These are phyloP conservation scores for Ogataea minuta DNA, from an alignment of 805 yeast species.

Conservation along the genomic window DNA sequence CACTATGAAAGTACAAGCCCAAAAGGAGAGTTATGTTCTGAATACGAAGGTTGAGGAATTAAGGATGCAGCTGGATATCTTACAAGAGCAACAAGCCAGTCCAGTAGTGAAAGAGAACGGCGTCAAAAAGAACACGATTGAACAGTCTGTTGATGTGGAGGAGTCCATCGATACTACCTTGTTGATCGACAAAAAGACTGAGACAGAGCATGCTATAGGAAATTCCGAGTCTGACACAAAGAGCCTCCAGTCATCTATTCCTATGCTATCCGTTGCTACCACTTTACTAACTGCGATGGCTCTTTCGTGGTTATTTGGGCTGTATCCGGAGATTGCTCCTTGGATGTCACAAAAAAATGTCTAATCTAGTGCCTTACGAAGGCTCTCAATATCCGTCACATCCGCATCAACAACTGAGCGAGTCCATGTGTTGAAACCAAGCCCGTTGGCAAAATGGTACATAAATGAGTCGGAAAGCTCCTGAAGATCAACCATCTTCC, in stretches of 20 bases:
- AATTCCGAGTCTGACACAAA: background rate
- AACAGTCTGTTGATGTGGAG: conserved; percentile 5
- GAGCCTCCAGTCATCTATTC: too few species aligned
- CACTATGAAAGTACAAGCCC: conserved; percentile 5
- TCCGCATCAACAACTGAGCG: too few species aligned
- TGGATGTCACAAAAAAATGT: background rate
- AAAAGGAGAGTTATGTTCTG: conserved; percentile 2
- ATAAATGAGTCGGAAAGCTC: conserved; percentile 46
- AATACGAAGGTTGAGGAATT: conserved; percentile 5
- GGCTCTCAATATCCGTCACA: background rate
- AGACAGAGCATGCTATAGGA: too few species aligned
- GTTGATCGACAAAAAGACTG: too few species aligned
- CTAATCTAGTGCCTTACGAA: background rate
- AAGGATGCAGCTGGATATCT: conserved; percentile 1
- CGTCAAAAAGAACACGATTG: background rate
- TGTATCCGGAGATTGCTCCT: conserved; percentile 1
- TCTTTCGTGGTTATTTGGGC: background rate
- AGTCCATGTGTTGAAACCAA: conserved; percentile 28
- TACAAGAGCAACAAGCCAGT: background rate
- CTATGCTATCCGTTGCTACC: too few species aligned
- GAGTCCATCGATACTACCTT: background rate
- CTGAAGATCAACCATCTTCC: conserved; percentile 13
- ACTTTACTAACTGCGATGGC: conserved; percentile 1
- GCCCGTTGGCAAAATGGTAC: conserved; percentile 39
- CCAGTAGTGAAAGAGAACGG: background rate